Base-by-base conservation (phyloP, 768 basidiomycete genomes). In the Leccinum variicolor region DNA sequence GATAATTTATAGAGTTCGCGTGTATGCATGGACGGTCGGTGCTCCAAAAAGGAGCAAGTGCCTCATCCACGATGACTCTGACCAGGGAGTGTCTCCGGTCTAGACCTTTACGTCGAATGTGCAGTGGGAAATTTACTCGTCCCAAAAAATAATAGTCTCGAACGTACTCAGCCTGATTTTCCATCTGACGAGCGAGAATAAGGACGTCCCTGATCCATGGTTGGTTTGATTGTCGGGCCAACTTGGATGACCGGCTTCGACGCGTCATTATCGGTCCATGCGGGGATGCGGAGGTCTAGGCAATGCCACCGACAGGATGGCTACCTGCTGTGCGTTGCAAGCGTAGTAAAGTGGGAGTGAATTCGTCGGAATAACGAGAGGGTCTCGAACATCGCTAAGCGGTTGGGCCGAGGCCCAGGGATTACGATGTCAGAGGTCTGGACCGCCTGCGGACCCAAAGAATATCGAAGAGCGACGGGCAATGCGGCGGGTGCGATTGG, bases 301-400 rank as follows among this genome's bases (percentile, higher is more conserved):
- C 59, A 29, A 47, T 29, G 50, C 3, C 9, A 62, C 50, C 51
- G 21, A 4, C 14, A 52, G 21, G 29, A 28, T 41, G 53, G 59
- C 43, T 17, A 34, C 53, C n/a, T 56, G 65, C 56, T 51, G 52
- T 54, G 53, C 29, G 23, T 26, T 50, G 28, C 34, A 14, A 8
- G 31, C 36, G 6, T 28, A 13, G 29, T 19, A 14, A 8, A 6
- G 52, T 29, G 19, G 25, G 3, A 39, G 29, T 31, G 2, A 13
- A 34, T 39, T 33, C 25, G 23, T 36, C n/a, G n/a, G 10, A 21
- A 31, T 31, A 52, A 34, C 17, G 36, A 34, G 33, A 33, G 52
- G 52, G 53, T 23, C 63, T 62, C 28, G 60, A 59, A 49, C 60
- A n/a, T 28, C 17, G 41, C 19, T 46, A 31, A 45, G 50, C 29